These are phyloP conservation scores for Xylaria polymorpha DNA, from an alignment of 2,329 filamentous ascomycete genomes.

Conservation along the genomic window DNA sequence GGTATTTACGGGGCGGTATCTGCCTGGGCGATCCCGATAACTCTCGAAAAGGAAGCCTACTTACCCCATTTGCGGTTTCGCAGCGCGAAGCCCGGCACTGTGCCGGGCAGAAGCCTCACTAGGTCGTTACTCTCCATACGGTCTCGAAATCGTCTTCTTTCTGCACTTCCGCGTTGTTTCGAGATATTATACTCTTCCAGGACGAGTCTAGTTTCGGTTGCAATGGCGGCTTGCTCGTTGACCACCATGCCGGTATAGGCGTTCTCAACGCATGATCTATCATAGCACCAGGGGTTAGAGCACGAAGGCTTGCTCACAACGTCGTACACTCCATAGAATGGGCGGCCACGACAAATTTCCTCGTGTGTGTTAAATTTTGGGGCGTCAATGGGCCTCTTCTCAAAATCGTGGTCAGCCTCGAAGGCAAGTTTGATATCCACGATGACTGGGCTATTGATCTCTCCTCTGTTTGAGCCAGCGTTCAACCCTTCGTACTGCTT, in stretches of 20 bases:
- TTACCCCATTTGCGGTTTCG: slow-evolving; percentile 2
- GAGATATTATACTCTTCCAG: neutral
- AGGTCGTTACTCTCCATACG: neutral
- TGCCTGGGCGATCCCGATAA: no score
- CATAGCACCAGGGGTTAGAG: neutral
- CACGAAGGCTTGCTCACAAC: neutral
- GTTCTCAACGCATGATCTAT: neutral
- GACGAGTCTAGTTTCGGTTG: neutral
- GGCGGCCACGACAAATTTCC: neutral
- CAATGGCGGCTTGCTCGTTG: accelerated
- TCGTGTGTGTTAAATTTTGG: no score
- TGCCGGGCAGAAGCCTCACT: slow-evolving; percentile 1
- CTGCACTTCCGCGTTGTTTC: neutral
- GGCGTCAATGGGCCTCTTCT: neutral
- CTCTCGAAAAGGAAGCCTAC: no score
- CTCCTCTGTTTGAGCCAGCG: neutral
- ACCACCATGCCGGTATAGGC: no score
- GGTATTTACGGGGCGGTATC: no score
- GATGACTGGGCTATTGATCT: slow-evolving; percentile 5
- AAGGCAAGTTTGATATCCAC: neutral
- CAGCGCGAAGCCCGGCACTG: slow-evolving; percentile 2
- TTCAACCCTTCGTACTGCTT: slow-evolving; percentile 3
- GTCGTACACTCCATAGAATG: neutral
- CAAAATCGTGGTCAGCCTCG: neutral
- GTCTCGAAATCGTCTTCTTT: neutral